Evolutionary conservation across 768 basidiomycete genomes (phyloP).

Genomic region (Psilocybe sp.): DNA sequence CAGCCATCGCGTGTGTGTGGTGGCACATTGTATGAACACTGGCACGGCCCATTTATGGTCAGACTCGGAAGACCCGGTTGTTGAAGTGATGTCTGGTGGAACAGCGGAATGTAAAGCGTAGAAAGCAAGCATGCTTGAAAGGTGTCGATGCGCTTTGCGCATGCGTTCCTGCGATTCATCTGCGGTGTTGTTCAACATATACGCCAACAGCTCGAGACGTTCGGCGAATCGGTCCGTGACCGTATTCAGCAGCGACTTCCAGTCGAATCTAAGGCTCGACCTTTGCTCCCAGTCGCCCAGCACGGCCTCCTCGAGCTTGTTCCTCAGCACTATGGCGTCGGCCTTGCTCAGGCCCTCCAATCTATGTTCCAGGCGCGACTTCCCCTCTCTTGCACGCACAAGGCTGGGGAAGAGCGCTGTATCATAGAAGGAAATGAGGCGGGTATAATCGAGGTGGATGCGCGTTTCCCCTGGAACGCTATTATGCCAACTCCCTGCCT

Average conservation of each 20-base stretch:
- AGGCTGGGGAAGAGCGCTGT: conserved; percentile 33
- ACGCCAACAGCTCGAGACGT: conserved; percentile 36
- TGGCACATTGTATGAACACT: conserved; percentile 29
- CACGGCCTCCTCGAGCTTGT: conserved; percentile 25
- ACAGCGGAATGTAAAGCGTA: conserved; percentile 23
- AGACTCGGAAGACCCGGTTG: neutral
- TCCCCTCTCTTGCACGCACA: conserved; percentile 22
- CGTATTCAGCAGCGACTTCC: conserved; percentile 34
- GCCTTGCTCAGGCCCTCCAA: conserved; percentile 25
- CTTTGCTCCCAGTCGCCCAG: conserved; percentile 3
- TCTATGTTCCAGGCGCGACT: conserved; percentile 33
- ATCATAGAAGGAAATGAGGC: conserved; percentile 44
- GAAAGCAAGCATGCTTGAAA: conserved; percentile 28
- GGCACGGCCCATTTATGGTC: conserved; percentile 32
- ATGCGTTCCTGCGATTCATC: conserved; percentile 7
- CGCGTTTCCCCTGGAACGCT: conserved; percentile 41
- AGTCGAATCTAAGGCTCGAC: conserved; percentile 36
- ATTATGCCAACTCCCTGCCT: conserved; percentile 40
- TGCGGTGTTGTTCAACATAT: conserved; percentile 28
- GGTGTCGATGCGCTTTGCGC: conserved; percentile 23
- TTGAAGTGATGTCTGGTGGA: conserved; percentile 8
- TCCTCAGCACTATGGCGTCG: conserved; percentile 22
- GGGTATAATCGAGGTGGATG: conserved; percentile 37
- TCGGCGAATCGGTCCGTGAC: conserved; percentile 39
- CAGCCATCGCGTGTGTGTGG: conserved; percentile 27